These are phyloP conservation scores for Aspergillus ostianus DNA, from an alignment of 495 filamentous ascomycete species.

Conservation along the genomic window DNA sequence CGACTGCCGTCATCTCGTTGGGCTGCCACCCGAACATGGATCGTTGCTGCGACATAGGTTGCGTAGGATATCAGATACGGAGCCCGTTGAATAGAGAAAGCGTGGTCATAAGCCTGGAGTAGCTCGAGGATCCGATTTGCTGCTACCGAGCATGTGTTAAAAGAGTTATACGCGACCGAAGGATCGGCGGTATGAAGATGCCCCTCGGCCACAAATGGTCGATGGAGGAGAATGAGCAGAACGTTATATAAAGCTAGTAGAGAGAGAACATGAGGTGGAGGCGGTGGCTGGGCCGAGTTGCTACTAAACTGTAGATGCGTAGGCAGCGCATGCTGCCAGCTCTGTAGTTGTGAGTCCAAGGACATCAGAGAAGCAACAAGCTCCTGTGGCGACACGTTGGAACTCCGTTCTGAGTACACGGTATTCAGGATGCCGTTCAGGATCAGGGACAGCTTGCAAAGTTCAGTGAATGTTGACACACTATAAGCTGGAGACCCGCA, in stretches of 20 bases:
- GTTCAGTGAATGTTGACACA: constrained; percentile 25
- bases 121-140: constrained; percentile 20
- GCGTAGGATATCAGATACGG: constrained; percentile 42
- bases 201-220: constrained; percentile 25
- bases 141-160: constrained; percentile 25
- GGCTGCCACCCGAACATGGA: constrained; percentile 36
- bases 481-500: constrained; percentile 19
- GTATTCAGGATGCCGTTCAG: constrained; percentile 24
- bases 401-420: constrained; percentile 19
- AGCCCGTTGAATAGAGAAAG: constrained; percentile 27
- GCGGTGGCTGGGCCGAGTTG: background rate
- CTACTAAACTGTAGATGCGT: constrained; percentile 7
- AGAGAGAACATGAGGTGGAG: constrained; percentile 22
- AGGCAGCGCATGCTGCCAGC: constrained; percentile 18
- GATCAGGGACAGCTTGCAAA: constrained; percentile 26
- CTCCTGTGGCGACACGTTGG: constrained; percentile 16
- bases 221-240: constrained; percentile 26
- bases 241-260: constrained; percentile 19
- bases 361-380: constrained; percentile 13
- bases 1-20: constrained; percentile 28
- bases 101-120: constrained; percentile 25
- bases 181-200: constrained; percentile 24
- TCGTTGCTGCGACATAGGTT: constrained; percentile 37
- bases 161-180: constrained; percentile 23
- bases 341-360: constrained; percentile 14